phyloP scores from a whole-genome alignment of 441 rosid genomes.

The Melastoma candidum region DNA sequence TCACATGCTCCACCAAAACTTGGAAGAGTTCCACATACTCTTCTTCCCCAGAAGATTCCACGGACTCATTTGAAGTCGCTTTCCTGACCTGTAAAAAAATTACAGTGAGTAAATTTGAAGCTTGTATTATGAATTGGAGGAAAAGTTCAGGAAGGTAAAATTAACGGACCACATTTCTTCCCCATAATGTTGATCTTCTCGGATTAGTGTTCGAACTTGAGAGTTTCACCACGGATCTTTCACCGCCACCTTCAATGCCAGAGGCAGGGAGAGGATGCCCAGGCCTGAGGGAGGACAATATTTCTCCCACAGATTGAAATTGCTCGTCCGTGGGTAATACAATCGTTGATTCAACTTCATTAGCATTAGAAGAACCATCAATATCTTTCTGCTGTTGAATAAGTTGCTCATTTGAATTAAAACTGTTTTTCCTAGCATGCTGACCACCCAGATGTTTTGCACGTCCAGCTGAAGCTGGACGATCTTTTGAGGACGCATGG shows the following conservation, averaged over 20 bases:
- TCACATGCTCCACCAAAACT: slow-evolving; percentile 1
- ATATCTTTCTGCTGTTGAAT: slow-evolving; percentile 43
- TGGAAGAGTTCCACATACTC: slow-evolving; percentile 55
- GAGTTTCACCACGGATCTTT: slow-evolving; percentile 50
- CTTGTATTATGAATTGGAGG: neutral
- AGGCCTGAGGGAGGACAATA: slow-evolving; percentile 51
- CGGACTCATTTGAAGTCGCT: slow-evolving; percentile 74
- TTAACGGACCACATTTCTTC: slow-evolving; percentile 73
- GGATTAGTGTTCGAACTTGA: slow-evolving; percentile 47
- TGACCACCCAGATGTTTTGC: slow-evolving; percentile 36
- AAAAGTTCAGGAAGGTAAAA: slow-evolving; percentile 13
- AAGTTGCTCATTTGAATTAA: slow-evolving; percentile 41
- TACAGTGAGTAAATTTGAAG: slow-evolving; percentile 15
- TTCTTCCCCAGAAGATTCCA: slow-evolving; percentile 97
- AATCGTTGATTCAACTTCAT: slow-evolving; percentile 34
- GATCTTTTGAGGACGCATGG: slow-evolving; percentile 52
- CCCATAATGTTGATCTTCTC: slow-evolving; percentile 82
- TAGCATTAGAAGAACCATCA: slow-evolving; percentile 31
- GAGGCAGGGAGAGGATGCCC: slow-evolving; percentile 44
- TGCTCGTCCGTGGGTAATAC: slow-evolving; percentile 47
- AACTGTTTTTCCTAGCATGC: slow-evolving; percentile 36
- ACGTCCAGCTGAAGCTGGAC: slow-evolving; percentile 34
- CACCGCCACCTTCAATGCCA: slow-evolving; percentile 55
- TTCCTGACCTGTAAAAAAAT: slow-evolving; percentile 61
- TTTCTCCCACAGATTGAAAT: slow-evolving; percentile 62